Base-by-base conservation (phyloP, 768 basidiomycete genomes). In the Cystobasidium ongulense region DNA sequence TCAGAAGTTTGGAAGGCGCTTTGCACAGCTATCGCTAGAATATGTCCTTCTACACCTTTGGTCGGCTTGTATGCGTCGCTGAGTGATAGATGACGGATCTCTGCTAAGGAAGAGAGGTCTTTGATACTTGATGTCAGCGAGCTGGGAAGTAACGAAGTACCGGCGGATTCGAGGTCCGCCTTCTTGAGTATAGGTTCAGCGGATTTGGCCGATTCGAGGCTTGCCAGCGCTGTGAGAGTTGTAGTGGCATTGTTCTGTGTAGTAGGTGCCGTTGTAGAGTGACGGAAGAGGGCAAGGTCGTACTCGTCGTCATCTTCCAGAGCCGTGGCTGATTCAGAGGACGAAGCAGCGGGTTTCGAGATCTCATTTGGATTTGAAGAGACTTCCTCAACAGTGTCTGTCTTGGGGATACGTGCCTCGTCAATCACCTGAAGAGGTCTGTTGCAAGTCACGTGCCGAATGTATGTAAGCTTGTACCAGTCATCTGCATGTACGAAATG, bases 231-330 rank as follows among this genome's bases (percentile, higher is more conserved):
- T 2, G 36, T 31, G 8, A 38, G 15, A 5, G 57, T 31, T 8
- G 38, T 33, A 8, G 38, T 36, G 1, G 25, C 63, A 41, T 35
- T 39, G 25, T 15, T 17, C 63, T 64, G 33, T 27, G 33, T 1
- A 1, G 38, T 1, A 15, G 63, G 35, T 15, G 33, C 65, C 18
- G 65, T 52, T 29, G 29, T 52, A 5, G 65, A 43, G 18, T 67
- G 65, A 25, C 65, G 39, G 46, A 67, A 67, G 43, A 67, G 65
- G 2, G 38, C 65, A 11, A 67, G n/a, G 43, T 67, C 65, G 11
- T 50, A 31, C 27, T 29, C 65, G 50, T 67, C 65, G n/a, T 67
- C 65, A 17, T 67, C 65, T 18, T 66, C 64, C 4, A 17, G 17
- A 61, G 17, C 15, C 18, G 17, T 23, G 31, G 59, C 5, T 23